A percentile compares a stretch with the other conserved stretches of the same genome.
Evolutionary conservation across 176 grass and related monocot genomes (phyloP).

Genomic region (Bolboschoenus planiculmis): DNA sequence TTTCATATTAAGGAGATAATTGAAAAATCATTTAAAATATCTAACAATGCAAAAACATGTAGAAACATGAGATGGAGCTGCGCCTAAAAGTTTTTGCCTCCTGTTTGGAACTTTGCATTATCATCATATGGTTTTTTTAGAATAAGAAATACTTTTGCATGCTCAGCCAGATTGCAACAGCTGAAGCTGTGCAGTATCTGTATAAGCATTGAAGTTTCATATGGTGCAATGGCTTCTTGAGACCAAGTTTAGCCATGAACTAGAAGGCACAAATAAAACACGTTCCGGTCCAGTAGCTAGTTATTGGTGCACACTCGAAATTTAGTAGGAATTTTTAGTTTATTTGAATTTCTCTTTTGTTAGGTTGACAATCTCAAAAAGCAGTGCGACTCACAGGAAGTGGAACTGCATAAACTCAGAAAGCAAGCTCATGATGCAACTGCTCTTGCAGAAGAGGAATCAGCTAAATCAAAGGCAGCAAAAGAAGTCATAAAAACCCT

Average conservation of each 20-base stretch:
- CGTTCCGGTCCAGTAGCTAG: background rate
- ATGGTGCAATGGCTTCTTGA: background rate
- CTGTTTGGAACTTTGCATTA: background rate
- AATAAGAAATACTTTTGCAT: background rate
- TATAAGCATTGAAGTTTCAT: background rate
- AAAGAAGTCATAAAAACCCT: constrained; percentile 98
- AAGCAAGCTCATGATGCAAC: constrained; percentile 88
- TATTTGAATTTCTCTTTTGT: constrained; percentile 1
- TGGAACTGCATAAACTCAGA: constrained; percentile 73
- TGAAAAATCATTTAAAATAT: background rate
- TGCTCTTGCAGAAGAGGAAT: constrained; percentile 69
- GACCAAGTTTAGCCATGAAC: background rate
- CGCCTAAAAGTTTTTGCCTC: background rate
- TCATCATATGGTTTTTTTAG: background rate
- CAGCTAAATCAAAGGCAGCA: constrained; percentile 89
- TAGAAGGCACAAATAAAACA: background rate
- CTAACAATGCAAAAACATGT: background rate
- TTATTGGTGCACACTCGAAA: background rate
- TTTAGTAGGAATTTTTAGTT: background rate
- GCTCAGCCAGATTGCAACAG: background rate
- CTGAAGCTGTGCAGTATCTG: background rate
- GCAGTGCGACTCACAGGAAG: constrained; percentile 65
- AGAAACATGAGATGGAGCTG: background rate
- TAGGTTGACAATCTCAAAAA: constrained; percentile 84
- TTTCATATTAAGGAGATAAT: background rate